Evolutionary conservation across 2,329 filamentous ascomycete species (phyloP).

Genomic region (Sporothrix protearum): DNA sequence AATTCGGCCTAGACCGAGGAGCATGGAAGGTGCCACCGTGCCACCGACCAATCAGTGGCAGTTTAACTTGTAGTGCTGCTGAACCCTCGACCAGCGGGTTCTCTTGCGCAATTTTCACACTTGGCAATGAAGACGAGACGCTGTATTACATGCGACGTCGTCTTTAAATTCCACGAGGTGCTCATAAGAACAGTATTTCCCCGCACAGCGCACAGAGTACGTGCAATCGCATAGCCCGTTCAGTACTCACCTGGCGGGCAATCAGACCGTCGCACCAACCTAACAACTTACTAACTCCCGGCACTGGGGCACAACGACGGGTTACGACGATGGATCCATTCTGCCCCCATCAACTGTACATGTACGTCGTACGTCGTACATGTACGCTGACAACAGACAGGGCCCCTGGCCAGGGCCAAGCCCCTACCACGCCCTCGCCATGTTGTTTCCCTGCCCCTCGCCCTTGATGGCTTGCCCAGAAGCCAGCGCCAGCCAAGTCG

Average conservation of each 20-base stretch:
- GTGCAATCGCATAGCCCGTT: background rate
- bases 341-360: background rate
- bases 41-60: background rate
- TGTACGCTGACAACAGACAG: background rate
- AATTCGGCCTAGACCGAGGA: background rate
- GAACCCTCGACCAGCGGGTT: conserved; percentile 6
- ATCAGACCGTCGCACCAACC: background rate
- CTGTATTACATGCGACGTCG: background rate
- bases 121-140: background rate
- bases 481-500: background rate
- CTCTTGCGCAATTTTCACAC: background rate
- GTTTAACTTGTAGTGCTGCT: background rate
- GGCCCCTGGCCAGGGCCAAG: background rate
- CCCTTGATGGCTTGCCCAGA: background rate
- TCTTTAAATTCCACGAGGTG: background rate
- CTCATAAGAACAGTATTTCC: background rate
- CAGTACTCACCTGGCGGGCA: background rate
- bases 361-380: too few relatives aligned
- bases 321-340: background rate
- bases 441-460: background rate
- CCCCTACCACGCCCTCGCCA: background rate
- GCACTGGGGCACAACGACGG: background rate
- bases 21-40: background rate
- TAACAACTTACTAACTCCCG: conserved; percentile 2
- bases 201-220: background rate